Base-by-base conservation (phyloP, 2,329 filamentous ascomycete genomes). In the Microdochium bolleyi region DNA sequence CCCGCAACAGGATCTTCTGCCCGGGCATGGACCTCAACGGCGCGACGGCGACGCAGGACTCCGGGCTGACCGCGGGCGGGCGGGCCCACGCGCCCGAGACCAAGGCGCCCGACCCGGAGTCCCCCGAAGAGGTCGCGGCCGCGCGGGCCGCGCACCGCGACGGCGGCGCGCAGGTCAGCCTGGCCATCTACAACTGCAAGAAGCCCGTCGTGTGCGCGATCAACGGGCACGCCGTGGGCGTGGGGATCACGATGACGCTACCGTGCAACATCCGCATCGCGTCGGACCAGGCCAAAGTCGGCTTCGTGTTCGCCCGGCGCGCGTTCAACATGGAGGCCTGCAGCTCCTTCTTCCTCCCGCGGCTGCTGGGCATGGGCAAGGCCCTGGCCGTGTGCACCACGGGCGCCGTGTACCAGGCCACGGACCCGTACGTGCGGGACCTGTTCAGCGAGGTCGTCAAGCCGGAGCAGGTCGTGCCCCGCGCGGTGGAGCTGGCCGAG, bases 261-360 rank as follows among this genome's bases (percentile, higher is more conserved):
- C 74, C 81, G 1, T 77, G 76, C 51, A 73, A 72, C 49, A 72
- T 80, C 51, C 71, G 77, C 50, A 61, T 85, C 56, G 80, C 73
- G 41, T 81, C 79, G 57, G 64, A 70, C 41, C 68, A 71, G 11
- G 83, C 85, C 2, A 87, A 86, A 62, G 79, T 90, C 56, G 87
- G 87, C 51, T 88, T 90, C 63, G 85, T 89, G 19, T 92, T 91
- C 66, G 76, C 79, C 24, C 78, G 85, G 24, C 76, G 87, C 46
- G 87, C 87, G 1, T 75, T 91, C 61, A 75, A 82, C 54, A 85
- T 88, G 79, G 88, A 92, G 67, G 86, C 84, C 0, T 85, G 80
- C 62, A 83, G 78, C 50, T 84, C 81, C 9, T 91, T 79, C 67
- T 91, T 88, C 72, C 73, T 91, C 34, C 87, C 87, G 2, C 78